Percentiles rank a stretch among this genome's conserved stretches.
These are phyloP conservation scores for Rosa rugosa DNA, from an alignment of 306 rosid species.

Conservation along the genomic window DNA sequence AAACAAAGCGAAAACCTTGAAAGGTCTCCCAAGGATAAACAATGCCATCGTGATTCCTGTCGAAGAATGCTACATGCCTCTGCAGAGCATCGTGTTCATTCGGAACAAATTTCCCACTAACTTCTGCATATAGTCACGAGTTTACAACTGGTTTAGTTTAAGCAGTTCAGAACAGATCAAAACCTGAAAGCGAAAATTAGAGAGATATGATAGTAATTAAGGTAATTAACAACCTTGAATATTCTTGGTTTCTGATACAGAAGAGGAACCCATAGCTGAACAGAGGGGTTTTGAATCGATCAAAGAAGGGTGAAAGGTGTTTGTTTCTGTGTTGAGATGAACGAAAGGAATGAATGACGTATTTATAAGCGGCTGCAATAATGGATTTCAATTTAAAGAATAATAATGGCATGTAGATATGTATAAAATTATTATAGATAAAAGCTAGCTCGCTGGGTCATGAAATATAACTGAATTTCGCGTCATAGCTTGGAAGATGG, in stretches of 20 bases:
- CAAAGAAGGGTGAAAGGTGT: background rate
- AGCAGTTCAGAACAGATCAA: background rate
- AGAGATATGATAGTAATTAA: background rate
- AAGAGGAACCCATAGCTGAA: constrained; percentile 21
- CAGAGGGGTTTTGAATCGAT: background rate
- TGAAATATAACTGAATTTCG: background rate
- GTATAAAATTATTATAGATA: background rate
- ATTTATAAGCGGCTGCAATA: background rate
- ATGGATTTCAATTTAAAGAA: background rate
- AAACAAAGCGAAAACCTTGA: constrained; percentile 42
- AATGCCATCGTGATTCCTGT: constrained; percentile 64
- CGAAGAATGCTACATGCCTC: constrained; percentile 76
- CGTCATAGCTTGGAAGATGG: background rate
- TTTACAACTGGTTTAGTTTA: background rate
- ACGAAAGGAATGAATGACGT: background rate
- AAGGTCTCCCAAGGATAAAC: constrained; percentile 86
- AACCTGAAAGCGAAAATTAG: background rate
- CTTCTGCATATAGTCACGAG: background rate
- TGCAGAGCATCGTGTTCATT: constrained; percentile 50
- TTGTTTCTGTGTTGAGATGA: background rate
- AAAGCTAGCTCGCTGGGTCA: background rate
- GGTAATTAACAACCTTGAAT: constrained; percentile 3
- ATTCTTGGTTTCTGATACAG: background rate
- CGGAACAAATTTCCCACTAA: constrained; percentile 27
- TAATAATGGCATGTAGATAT: background rate